Evolutionary conservation across 139 green algal species (phyloP), one percentile per base, ranked within the genome.

Genomic region (Auxenochlorella pyrenoidosa): DNA sequence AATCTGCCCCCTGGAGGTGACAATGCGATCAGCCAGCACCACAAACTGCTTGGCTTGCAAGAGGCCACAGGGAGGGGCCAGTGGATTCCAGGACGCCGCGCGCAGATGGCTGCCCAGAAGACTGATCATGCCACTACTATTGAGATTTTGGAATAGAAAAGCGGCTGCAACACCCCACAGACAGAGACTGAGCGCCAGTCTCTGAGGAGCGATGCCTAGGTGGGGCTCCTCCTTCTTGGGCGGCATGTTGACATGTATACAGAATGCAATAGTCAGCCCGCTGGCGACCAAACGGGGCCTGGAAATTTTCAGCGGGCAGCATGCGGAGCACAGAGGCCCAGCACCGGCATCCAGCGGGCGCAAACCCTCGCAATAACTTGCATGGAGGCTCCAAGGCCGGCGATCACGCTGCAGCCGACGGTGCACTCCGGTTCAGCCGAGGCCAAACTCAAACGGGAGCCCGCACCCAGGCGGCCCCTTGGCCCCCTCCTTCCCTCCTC

Each of bases 1-100:
- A 32, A 59, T 43, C 28, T 63, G 44, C 12, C 91, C 89, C 65
- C 87, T 58, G 15, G 75, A 51, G 2, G 65, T 79, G 21, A 92
- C 89, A n/a, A 94, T 72, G 3, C 71, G 36, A 38, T 89, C 78
- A 19, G 79, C 87, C 26, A 88, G 10, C 0, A 94, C 47, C 6
- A 91, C 51, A 72, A 82, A 94, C 63, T 94, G 79, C 51, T 87
- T 89, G 38, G 75, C 34, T 2, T 34, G 15, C n/a, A 93, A 43
- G 32, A 88, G 60, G 34, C 91, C 91, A 76, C 91, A 93, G 16
- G 66, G 68, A 22, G n/a, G 28, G 41, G 28, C 32, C 78, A 82
- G 86, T 22, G 88, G 88, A 41, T 73, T 81, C 51, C 59, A 78
- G 10, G 70, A 47, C 30, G 43, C 58, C 3, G 66, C 80, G 10